Conservation (phyloP, 176 grass and related monocot species). For the Oryza coarctata region DNA sequence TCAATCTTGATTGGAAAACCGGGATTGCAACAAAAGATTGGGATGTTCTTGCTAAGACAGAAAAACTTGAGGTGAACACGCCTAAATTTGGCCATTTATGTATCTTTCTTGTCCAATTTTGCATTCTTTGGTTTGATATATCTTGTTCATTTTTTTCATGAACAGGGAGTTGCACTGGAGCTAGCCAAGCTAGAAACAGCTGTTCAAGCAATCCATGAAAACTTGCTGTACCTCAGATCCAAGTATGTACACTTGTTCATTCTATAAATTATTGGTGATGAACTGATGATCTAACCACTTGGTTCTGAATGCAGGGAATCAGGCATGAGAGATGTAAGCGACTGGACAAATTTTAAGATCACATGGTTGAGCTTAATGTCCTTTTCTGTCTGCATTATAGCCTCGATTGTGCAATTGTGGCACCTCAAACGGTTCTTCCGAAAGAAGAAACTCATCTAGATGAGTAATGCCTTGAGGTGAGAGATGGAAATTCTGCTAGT, state of each 20-base stretch:
- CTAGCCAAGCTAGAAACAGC: conserved; percentile 52
- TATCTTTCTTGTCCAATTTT: background rate
- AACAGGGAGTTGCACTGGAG: conserved; percentile 60
- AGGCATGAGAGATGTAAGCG: conserved; percentile 51
- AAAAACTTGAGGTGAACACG: conserved; percentile 51
- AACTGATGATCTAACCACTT: background rate
- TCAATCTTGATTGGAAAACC: conserved; percentile 65
- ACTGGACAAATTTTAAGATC: conserved; percentile 56
- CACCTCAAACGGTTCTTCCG: conserved; percentile 50
- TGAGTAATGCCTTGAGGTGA: background rate
- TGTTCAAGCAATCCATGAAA: conserved; percentile 46
- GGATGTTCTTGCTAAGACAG: conserved; percentile 60
- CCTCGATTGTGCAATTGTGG: conserved; percentile 45
- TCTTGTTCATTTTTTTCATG: background rate
- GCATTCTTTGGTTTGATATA: background rate
- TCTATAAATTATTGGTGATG: background rate
- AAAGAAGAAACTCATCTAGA: conserved; percentile 74
- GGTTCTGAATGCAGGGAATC: conserved; percentile 48
- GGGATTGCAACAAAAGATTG: conserved; percentile 61
- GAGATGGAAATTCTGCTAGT: background rate
- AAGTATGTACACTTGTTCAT: conserved; percentile 34
- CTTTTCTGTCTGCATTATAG: conserved; percentile 48
- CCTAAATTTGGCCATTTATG: background rate
- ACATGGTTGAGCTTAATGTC: conserved; percentile 54
- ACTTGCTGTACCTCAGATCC: conserved; percentile 46